Percentiles rank a stretch among this genome's conserved stretches.
These are phyloP conservation scores for Helenozyma baotianmanensis DNA, from an alignment of 805 yeast species.

Conservation along the genomic window DNA sequence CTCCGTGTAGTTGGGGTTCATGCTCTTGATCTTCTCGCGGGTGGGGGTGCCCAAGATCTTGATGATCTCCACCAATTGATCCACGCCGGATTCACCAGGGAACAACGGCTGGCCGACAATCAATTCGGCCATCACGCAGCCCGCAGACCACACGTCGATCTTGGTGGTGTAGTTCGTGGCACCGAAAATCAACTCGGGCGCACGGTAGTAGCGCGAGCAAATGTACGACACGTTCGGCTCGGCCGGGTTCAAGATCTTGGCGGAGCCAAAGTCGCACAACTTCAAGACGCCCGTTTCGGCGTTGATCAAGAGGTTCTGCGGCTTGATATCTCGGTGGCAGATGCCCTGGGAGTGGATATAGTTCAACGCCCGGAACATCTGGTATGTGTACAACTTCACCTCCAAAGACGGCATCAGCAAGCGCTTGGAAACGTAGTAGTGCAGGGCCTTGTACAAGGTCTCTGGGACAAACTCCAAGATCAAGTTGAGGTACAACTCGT, in stretches of 20 bases:
- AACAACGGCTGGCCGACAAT: constrained; percentile 93
- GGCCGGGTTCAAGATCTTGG: constrained; percentile 80
- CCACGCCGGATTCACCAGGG: constrained; percentile 98
- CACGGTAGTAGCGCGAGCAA: constrained; percentile 94
- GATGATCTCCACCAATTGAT: constrained; percentile 93
- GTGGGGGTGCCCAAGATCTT: constrained; percentile 95
- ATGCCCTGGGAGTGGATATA: constrained; percentile 74
- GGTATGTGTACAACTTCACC: constrained; percentile 78
- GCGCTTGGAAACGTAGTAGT: constrained; percentile 71
- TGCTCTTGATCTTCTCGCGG: constrained; percentile 82
- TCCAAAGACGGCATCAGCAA: constrained; percentile 84
- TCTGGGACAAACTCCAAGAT: constrained; percentile 95
- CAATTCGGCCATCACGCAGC: constrained; percentile 97
- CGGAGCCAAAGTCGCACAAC: constrained; percentile 95
- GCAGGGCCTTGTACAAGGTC: constrained; percentile 85
- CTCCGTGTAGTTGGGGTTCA: constrained; percentile 97
- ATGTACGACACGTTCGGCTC: constrained; percentile 96
- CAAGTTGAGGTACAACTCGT: constrained; percentile 80
- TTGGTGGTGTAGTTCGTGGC: constrained; percentile 95
- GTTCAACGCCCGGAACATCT: constrained; percentile 71
- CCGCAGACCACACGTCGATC: constrained; percentile 96
- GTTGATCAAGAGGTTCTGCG: constrained; percentile 83
- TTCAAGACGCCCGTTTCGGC: constrained; percentile 81
- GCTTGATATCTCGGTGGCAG: constrained; percentile 93
- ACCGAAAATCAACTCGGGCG: constrained; percentile 96